Percentiles rank a stretch among this genome's conserved stretches.
These are phyloP conservation scores for Blepharisma japonicum DNA, from an alignment of 73 alveolate species.

Conservation along the genomic window DNA sequence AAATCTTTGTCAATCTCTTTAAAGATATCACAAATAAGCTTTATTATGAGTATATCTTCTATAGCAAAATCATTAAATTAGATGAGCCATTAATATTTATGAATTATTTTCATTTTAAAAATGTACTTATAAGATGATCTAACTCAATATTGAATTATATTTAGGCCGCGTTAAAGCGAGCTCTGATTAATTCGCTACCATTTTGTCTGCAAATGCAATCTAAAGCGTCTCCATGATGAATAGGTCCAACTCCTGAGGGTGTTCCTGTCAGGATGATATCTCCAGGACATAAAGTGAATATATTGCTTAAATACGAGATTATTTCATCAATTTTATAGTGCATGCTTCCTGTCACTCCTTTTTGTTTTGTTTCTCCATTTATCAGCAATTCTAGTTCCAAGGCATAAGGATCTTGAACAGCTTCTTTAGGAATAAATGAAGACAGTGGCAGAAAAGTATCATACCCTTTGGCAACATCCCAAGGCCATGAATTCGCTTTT, in stretches of 20 bases:
- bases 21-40: no score
- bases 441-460: conserved; percentile 73
- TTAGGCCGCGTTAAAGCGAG: no score
- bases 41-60: no score
- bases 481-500: conserved; percentile 68
- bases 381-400: conserved; percentile 48
- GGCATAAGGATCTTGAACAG: conserved; percentile 61
- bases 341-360: conserved; percentile 65
- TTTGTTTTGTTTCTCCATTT: conserved; percentile 42
- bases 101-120: no score
- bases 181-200: neutral
- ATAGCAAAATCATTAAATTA: no score
- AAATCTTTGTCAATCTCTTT: no score
- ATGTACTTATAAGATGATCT: no score
- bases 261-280: conserved; percentile 83
- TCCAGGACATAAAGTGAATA: conserved; percentile 74
- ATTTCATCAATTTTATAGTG: conserved; percentile 51
- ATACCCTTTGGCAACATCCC: conserved; percentile 69
- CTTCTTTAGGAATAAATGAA: conserved; percentile 38
- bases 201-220: conserved; percentile 15
- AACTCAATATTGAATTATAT: no score
- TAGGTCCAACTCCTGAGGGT: conserved; percentile 80
- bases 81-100: no score
- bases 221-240: conserved; percentile 55
- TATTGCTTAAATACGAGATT: conserved; percentile 44